These are phyloP conservation scores for Penstemon davidsonii DNA, from an alignment of 257 asterid species.

Conservation along the genomic window DNA sequence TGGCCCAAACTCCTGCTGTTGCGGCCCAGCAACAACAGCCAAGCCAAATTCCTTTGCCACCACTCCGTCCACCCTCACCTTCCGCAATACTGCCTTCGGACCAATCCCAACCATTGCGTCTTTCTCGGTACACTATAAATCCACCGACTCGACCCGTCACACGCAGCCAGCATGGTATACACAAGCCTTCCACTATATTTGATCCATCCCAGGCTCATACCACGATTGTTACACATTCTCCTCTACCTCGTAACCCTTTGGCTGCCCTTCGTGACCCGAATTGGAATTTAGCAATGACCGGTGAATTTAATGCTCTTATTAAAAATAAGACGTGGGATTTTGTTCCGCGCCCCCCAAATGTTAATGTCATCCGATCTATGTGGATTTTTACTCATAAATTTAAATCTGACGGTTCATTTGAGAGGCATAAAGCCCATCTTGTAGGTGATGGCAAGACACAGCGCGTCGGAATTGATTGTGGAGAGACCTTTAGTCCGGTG, in stretches of 20 bases:
- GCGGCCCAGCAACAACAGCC: background rate
- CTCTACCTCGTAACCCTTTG: background rate
- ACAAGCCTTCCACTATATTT: background rate
- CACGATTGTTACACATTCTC: background rate
- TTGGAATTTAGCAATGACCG: too few species aligned
- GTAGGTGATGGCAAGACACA: too few species aligned
- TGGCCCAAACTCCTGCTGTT: background rate
- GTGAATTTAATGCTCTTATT: too few species aligned
- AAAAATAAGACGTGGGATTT: too few species aligned
- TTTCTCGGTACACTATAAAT: background rate
- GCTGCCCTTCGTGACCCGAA: too few species aligned
- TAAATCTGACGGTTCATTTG: too few species aligned
- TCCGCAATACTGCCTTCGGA: background rate
- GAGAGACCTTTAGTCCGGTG: too few species aligned
- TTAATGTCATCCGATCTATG: too few species aligned
- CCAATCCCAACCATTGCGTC: background rate
- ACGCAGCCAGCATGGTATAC: background rate
- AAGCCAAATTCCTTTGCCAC: background rate
- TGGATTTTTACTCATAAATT: too few species aligned
- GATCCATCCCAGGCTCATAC: background rate
- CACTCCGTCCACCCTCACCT: background rate
- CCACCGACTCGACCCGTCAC: background rate
- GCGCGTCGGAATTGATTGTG: too few species aligned
- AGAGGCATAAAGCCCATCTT: too few species aligned
- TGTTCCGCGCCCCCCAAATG: too few species aligned